Conservation (phyloP, 176 grass and related monocot genomes). For the Bolboschoenus planiculmis region DNA sequence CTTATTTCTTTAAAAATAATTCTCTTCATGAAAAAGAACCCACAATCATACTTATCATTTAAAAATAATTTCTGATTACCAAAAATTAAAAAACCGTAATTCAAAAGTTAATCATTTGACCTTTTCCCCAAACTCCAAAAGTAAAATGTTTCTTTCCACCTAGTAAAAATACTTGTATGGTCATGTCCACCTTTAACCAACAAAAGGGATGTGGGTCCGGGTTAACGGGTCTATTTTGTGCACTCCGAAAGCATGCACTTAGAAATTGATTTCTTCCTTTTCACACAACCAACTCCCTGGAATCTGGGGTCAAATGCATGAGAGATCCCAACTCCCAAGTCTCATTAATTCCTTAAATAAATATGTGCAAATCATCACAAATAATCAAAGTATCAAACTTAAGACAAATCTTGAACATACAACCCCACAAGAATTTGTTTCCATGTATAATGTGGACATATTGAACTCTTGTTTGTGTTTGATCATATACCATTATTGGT, state of each 20-base stretch:
- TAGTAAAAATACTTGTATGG: not conserved
- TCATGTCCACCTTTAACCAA: not conserved
- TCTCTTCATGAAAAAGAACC: not conserved
- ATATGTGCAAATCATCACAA: not conserved
- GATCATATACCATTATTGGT: not conserved
- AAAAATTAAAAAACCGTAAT: not conserved
- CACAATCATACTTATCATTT: not conserved
- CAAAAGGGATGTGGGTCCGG: not conserved
- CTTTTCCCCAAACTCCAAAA: not conserved
- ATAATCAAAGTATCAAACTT: not conserved
- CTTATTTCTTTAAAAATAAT: too few species aligned
- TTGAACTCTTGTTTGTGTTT: too few species aligned
- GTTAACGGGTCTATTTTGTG: not conserved
- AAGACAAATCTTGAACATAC: not conserved
- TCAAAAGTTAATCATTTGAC: not conserved
- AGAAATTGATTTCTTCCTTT: not conserved
- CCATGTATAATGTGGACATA: not conserved
- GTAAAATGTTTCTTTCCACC: not conserved
- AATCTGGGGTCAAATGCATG: slow-evolving; percentile 16
- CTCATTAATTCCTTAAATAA: not conserved
- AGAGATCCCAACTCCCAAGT: slow-evolving; percentile 10
- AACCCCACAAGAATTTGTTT: not conserved
- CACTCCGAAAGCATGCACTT: not conserved
- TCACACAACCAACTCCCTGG: not conserved
- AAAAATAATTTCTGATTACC: too few species aligned